Conservation (phyloP, 2,329 filamentous ascomycete species). For the Leptographium procerum region DNA sequence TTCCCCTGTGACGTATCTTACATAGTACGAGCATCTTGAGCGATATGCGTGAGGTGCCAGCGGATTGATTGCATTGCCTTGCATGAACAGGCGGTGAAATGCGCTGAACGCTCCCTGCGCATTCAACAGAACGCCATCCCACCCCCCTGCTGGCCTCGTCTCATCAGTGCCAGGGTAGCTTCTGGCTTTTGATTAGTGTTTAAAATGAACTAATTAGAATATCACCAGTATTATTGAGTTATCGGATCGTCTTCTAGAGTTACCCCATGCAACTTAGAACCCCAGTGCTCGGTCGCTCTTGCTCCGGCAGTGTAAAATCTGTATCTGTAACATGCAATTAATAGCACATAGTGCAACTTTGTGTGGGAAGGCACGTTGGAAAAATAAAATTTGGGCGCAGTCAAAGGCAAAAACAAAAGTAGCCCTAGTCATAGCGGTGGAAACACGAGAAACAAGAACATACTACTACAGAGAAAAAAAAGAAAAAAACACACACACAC, state of each 20-base stretch:
- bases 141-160: neutral
- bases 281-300: too few species aligned
- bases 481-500: neutral
- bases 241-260: too few species aligned
- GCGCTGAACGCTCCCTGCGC: neutral
- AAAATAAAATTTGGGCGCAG: neutral
- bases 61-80: neutral
- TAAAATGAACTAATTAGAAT: neutral
- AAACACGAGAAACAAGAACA: too few species aligned
- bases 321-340: neutral
- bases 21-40: too few species aligned
- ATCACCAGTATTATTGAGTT: neutral
- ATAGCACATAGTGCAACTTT: neutral
- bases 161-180: neutral
- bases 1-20: too few species aligned
- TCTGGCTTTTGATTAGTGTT: neutral
- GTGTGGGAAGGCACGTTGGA: neutral
- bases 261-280: too few species aligned
- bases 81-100: neutral
- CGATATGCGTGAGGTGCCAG: neutral
- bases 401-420: neutral
- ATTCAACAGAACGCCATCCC: neutral
- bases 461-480: too few species aligned
- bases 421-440: too few species aligned
- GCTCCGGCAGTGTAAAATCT: neutral